Base-by-base conservation (phyloP, 2,329 filamentous ascomycete genomes). In the Biscogniauxia marginata region DNA sequence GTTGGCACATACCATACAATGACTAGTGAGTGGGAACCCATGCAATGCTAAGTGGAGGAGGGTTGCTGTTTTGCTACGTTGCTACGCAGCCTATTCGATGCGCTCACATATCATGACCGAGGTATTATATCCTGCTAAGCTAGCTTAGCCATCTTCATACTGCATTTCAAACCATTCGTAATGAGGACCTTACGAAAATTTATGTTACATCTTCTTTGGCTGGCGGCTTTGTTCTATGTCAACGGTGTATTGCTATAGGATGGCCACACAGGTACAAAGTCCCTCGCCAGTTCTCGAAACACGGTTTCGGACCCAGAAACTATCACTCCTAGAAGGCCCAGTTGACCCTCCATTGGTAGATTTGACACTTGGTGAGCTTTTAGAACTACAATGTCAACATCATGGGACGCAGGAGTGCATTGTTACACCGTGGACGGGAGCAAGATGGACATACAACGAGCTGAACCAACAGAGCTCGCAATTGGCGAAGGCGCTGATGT, bases 361-460 rank as follows among this genome's bases (percentile, higher is more conserved):
- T 57, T 74, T 91, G 50, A 91, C 88, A 0, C 79, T 93, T 7
- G 86, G 87, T 5, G 86, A 90, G 68, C 79, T 93, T 1, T 79
- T 93, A 43, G 85, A 88, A 57, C 78, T 90, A 13, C 89, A 93
- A 73, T 86, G 83, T 46, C 78, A 84, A 50, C 79, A 84, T 49
- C 85, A 89, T 70, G 83, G 84, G 21, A 77, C 82, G 50, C 79
- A 83, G 53, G 88, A 92, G 69, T 89, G 84, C 58, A 73, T 93
- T 45, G 80, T 92, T 21, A 88, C 89, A 50, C 87, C 89, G 0
- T 92, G 88, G 88, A 91, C 88, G 0, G 85, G 85, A 1, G 83
- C 87, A 3, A 79, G 89, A 65, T 92, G 88, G 88, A 88, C 86
- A 0, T 89, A 89, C 72, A 79, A 82, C 58, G 79, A 87, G 57